Evolutionary conservation across 331 rosid species (phyloP).

Genomic region (Quercus phellos): DNA sequence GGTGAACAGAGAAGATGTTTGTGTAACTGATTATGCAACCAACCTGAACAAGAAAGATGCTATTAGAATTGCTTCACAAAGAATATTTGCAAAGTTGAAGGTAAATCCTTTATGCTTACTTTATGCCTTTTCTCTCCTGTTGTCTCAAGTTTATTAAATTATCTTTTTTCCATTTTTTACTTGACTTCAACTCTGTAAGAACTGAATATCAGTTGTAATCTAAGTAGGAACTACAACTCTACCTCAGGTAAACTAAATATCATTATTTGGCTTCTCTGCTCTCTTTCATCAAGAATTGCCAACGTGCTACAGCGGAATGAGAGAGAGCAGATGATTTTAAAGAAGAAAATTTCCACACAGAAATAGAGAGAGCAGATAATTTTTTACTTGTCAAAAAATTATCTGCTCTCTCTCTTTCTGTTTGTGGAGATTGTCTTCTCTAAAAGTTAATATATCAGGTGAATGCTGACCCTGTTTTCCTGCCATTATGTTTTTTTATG

Average conservation of each 20-base stretch:
- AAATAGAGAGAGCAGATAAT: no score
- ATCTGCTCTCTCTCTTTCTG: no score
- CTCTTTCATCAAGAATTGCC: no score
- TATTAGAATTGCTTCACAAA: slow-evolving; percentile 45
- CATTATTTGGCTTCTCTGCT: neutral
- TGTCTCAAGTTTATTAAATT: slow-evolving; percentile 12
- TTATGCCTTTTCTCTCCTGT: slow-evolving; percentile 1
- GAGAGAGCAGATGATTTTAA: no score
- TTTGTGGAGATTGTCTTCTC: neutral
- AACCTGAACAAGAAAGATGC: slow-evolving; percentile 55
- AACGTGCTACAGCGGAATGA: no score
- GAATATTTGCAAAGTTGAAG: slow-evolving; percentile 43
- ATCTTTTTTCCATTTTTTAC: slow-evolving; percentile 4
- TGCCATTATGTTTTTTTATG: neutral
- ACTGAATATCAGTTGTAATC: neutral
- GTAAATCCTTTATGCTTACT: slow-evolving; percentile 32
- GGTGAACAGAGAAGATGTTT: slow-evolving; percentile 36
- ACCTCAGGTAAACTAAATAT: neutral
- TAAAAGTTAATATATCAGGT: neutral
- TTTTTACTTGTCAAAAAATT: no score
- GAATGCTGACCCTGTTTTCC: neutral
- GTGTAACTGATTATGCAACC: slow-evolving; percentile 40
- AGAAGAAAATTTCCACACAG: no score
- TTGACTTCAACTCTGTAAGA: neutral
- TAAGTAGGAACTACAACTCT: neutral